Conservation (phyloP, 2,329 filamentous ascomycete species). For the Emydomyces testavorans region DNA sequence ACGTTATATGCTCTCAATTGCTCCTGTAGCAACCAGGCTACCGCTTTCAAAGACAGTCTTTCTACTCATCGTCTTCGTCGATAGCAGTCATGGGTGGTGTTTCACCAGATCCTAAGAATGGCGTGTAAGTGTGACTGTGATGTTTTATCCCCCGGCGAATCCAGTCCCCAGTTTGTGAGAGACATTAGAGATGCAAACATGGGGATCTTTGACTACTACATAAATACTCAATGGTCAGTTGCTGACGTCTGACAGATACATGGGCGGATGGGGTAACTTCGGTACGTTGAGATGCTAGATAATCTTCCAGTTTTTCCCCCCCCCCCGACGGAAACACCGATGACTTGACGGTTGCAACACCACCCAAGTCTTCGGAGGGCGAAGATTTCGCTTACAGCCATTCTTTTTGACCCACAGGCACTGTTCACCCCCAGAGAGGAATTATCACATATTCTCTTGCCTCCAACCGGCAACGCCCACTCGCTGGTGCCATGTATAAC, state of each 20-base stretch:
- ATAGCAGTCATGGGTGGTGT: conserved; percentile 27
- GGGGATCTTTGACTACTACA: not conserved
- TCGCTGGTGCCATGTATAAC: conserved; percentile 64
- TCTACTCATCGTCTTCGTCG: not conserved
- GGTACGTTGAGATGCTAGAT: conserved; percentile 40
- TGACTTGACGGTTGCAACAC: not conserved
- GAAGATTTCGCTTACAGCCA: not conserved
- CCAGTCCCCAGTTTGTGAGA: not conserved
- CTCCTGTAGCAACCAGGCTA: not conserved
- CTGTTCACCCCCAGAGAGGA: conserved; percentile 42
- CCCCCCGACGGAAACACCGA: not conserved
- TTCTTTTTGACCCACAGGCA: conserved; percentile 4
- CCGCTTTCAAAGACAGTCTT: not conserved
- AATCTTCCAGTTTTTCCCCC: not conserved
- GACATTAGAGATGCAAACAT: not conserved
- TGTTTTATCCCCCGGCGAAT: not conserved
- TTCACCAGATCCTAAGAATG: conserved; percentile 33
- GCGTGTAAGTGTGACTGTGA: conserved; percentile 30
- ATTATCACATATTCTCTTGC: conserved; percentile 62
- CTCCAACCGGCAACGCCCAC: conserved; percentile 77
- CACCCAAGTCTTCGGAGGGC: not conserved
- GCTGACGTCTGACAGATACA: conserved; percentile 43
- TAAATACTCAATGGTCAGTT: not conserved
- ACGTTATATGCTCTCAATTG: not conserved
- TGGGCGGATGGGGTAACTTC: conserved; percentile 63